Evolutionary conservation across 176 grass and related monocot species (phyloP).

Genomic region (Thinopyrum elongatum): DNA sequence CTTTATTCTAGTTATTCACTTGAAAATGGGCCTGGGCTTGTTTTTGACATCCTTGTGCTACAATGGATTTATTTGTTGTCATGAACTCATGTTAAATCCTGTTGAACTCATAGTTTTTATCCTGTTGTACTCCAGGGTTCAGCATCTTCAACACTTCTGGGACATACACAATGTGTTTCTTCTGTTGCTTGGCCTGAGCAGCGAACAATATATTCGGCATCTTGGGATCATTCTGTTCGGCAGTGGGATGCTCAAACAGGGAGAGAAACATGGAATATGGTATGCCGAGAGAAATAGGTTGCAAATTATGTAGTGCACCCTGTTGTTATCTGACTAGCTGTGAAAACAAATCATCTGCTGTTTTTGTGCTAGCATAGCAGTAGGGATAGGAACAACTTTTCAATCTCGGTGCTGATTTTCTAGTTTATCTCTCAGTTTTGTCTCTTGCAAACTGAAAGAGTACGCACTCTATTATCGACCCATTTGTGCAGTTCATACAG

Average conservation of each 20-base stretch:
- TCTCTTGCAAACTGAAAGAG: neutral
- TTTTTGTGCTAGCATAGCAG: neutral
- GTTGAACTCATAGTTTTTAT: neutral
- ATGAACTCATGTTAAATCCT: neutral
- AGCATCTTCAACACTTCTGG: slow-evolving; percentile 65
- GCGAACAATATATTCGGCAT: slow-evolving; percentile 78
- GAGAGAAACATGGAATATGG: slow-evolving; percentile 83
- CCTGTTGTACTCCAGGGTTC: slow-evolving; percentile 49
- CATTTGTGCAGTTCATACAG: neutral
- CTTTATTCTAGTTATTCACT: neutral
- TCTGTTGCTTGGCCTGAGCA: slow-evolving; percentile 71
- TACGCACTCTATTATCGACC: neutral
- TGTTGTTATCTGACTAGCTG: neutral
- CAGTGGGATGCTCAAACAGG: slow-evolving; percentile 87
- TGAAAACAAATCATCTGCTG: neutral
- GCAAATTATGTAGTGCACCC: slow-evolving; percentile 3
- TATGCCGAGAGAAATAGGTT: slow-evolving; percentile 24
- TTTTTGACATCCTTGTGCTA: slow-evolving; percentile 2
- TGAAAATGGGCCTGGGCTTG: neutral
- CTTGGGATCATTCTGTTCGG: slow-evolving; percentile 96
- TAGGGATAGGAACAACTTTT: neutral
- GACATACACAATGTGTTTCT: slow-evolving; percentile 90
- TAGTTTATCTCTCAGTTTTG: neutral
- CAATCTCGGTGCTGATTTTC: neutral
- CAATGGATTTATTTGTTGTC: neutral